Evolutionary conservation across 768 basidiomycete species (phyloP), one percentile per base, ranked within the genome.

Genomic region (Mycena crocata): DNA sequence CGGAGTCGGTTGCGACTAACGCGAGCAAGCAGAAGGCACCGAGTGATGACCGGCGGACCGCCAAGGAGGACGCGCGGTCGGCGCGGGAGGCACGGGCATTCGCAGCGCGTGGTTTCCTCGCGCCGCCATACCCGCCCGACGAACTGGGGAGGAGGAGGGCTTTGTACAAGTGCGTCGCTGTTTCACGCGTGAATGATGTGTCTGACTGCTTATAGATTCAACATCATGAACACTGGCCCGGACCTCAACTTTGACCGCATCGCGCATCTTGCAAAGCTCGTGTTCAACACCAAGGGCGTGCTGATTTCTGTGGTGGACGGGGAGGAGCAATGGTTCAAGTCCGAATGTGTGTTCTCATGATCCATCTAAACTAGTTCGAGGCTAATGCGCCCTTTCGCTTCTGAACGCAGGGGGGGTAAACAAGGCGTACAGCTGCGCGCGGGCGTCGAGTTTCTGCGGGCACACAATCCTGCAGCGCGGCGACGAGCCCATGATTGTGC

Each of bases 161-260:
- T 9, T 78, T 98, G 71, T 93, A 96, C 80, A 93, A 92, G 90
- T 93, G 72, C 73, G 87, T 75, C n/a, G n/a, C n/a, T 15, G 30
- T 24, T 40, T 54, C 24, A 50, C 26, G 31, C 32, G 50, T 32
- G 32, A 57, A 61, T 49, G 72, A 48, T 31, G 28, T 64, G 31
- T 42, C 31, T 15, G 26, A 35, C 30, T 34, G 9, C 6, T 8
- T 30, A 31, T 67, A 93, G 94, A 69, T 96, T 94, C 81, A 95
- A 95, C 71, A 92, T 98, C 52, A 90, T 94, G 87, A 89, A 93
- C 68, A 96, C 95, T 0, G 89, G 90, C 19, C 83, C 90, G 12
- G 96, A 98, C 76, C 82, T 88, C 67, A 96, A 97, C 75, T 98
- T 98, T 74, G 96, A 98, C 77, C 88, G 96, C 21, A 96, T 98